These are phyloP conservation scores for Plasmodium yoelii DNA, from an alignment of 169 alveolate genomes.

Conservation along the genomic window DNA sequence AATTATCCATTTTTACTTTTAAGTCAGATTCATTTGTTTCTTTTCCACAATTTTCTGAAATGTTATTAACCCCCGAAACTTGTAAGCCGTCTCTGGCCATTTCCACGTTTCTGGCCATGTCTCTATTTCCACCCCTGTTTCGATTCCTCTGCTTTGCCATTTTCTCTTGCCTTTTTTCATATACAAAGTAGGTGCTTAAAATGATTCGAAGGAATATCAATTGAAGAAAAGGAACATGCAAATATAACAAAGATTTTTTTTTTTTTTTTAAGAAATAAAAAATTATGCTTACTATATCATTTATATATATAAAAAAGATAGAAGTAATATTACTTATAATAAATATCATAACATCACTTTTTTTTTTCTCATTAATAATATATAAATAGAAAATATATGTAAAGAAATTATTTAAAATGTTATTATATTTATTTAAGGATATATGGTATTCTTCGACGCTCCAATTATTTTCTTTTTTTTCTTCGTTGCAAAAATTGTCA, in stretches of 20 bases:
- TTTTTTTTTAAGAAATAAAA: constrained; percentile 15
- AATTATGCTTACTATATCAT: constrained; percentile 24
- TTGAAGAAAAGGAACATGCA: constrained; percentile 46
- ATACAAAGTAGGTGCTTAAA: constrained; percentile 26
- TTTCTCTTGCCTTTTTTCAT: background rate
- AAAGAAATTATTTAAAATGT: constrained; percentile 13
- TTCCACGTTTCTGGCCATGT: too few species aligned
- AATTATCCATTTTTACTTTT: too few species aligned
- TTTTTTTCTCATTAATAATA: background rate
- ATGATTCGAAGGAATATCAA: constrained; percentile 27
- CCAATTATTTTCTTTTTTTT: too few species aligned
- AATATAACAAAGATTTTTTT: constrained; percentile 1
- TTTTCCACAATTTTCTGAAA: background rate
- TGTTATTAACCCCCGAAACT: too few species aligned
- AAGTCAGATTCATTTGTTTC: background rate
- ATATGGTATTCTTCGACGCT: background rate
- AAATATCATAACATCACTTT: constrained; percentile 11
- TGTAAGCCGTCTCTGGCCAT: too few species aligned
- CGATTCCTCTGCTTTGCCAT: background rate
- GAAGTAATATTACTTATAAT: constrained; percentile 20
- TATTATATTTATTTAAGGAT: constrained; percentile 28
- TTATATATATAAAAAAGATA: constrained; percentile 37
- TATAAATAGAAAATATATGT: constrained; percentile 21
- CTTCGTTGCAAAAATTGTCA: too few species aligned
- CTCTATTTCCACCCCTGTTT: too few species aligned